These are phyloP conservation scores for Globisporangium abappressorium DNA, from an alignment of 352 stramenopile species.

Conservation along the genomic window DNA sequence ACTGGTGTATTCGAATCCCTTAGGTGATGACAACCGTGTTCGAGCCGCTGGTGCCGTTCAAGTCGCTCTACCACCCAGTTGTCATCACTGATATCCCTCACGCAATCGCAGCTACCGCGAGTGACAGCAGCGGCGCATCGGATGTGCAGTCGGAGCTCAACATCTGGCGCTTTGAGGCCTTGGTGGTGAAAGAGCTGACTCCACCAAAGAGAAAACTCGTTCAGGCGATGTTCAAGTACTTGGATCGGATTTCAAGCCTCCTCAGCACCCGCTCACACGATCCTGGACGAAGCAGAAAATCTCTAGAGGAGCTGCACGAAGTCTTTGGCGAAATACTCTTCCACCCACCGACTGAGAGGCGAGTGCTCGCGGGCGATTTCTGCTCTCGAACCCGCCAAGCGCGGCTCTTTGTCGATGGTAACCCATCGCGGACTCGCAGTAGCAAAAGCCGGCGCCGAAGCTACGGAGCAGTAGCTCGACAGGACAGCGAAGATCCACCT, in stretches of 20 bases:
- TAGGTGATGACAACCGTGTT: not conserved
- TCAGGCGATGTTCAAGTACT: not conserved
- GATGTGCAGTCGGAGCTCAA: not conserved
- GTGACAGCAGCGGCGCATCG: not conserved
- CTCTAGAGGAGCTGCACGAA: not conserved
- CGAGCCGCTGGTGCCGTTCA: not conserved
- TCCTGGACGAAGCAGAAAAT: not conserved
- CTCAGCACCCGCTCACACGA: not conserved
- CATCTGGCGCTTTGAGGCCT: not conserved
- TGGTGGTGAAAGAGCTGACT: not conserved
- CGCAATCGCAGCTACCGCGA: not conserved
- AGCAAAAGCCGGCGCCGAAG: not conserved
- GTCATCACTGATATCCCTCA: not conserved
- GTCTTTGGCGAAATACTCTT: not conserved
- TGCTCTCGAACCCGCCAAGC: not conserved
- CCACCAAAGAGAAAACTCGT: not conserved
- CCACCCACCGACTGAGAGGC: not conserved
- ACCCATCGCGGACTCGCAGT: not conserved
- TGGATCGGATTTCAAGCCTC: not conserved
- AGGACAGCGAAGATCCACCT: not conserved
- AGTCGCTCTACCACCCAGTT: not conserved
- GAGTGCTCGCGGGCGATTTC: not conserved
- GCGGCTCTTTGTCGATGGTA: not conserved
- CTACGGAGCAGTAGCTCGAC: not conserved
- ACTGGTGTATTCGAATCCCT: not conserved